A percentile compares a stretch with the other conserved stretches of the same genome.
Evolutionary conservation across 1,139 yeast genomes (phyloP).

Genomic region (Yarrowia galli): DNA sequence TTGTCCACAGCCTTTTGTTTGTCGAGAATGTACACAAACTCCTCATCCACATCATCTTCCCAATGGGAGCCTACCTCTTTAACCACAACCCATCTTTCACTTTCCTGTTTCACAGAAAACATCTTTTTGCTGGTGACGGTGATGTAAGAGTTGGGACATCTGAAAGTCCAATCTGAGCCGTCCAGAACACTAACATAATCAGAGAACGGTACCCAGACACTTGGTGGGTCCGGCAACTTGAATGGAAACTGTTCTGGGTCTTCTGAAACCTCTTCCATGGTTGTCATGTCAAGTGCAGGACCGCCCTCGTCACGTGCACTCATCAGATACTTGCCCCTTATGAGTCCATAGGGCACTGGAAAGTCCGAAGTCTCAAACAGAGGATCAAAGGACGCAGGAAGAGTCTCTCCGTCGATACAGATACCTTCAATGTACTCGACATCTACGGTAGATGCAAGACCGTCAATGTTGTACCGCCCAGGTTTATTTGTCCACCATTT

Average conservation of each 20-base stretch:
- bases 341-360: background rate
- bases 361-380: background rate
- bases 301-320: background rate
- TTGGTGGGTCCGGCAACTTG: background rate
- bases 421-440: background rate
- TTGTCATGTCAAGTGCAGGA: background rate
- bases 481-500: background rate
- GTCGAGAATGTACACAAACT: background rate
- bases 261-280: background rate
- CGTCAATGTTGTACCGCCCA: background rate
- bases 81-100: background rate
- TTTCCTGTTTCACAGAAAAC: background rate
- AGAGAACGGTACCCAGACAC: background rate
- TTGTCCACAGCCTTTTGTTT: background rate
- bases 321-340: background rate
- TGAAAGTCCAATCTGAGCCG: background rate
- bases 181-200: background rate
- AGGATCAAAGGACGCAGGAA: background rate
- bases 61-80: background rate
- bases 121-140: background rate
- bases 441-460: background rate
- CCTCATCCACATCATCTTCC: background rate
- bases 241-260: background rate
- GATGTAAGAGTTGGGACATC: background rate
- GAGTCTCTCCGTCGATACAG: background rate